Evolutionary conservation across 371 early-diverging fungal genomes (phyloP).

Genomic region (Haplosporangium sp.): DNA sequence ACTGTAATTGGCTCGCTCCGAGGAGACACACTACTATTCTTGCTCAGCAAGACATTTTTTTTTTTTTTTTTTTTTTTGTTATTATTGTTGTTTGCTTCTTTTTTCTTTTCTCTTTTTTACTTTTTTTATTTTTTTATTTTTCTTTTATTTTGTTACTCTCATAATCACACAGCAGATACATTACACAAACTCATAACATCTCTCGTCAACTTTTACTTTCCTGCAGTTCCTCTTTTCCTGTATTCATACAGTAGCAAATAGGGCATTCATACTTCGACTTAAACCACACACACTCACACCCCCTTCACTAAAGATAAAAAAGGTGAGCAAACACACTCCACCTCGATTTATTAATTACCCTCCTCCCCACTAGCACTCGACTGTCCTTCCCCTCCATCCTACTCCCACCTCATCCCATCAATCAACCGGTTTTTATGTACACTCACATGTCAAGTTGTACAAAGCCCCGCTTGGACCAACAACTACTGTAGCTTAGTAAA

Average conservation of each 20-base stretch:
- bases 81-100: background rate
- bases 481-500: background rate
- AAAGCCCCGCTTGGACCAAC: background rate
- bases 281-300: background rate
- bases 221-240: background rate
- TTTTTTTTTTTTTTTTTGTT: background rate
- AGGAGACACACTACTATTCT: background rate
- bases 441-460: background rate
- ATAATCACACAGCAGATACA: background rate
- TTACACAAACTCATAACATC: background rate
- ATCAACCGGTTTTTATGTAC: background rate
- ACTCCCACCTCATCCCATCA: background rate
- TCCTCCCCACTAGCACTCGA: background rate
- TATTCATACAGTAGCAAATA: no score
- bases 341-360: background rate
- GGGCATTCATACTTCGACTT: no score
- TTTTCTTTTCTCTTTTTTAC: background rate
- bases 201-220: background rate
- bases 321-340: background rate
- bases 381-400: background rate
- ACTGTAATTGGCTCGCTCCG: background rate
- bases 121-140: background rate
- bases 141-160: background rate
- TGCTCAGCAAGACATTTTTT: background rate
- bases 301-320: background rate